Evolutionary conservation across 2,329 filamentous ascomycete species (phyloP), one percentile per base, ranked within the genome.

Genomic region (Cordyceps javanica): DNA sequence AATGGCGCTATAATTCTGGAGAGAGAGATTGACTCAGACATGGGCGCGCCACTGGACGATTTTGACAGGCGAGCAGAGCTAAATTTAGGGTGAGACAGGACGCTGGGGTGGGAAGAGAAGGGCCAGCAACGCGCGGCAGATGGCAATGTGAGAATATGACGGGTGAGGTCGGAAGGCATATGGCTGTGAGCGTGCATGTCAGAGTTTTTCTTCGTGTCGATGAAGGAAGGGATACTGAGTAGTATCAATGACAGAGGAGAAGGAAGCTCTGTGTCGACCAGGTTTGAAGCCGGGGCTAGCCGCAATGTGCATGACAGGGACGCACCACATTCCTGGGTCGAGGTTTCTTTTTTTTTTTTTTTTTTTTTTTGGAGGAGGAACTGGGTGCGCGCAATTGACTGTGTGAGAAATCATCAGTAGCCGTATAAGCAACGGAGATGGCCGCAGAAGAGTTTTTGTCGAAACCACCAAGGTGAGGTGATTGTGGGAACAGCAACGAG

Each of bases 1-100:
- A 57, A 57, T 44, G 45, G 45, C 55, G 46, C 39, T 51, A 57
- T 57, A 28, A 48, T 32, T 57, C 38, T 57, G 46, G 55, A 41
- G 38, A 57, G 55, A 57, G 55, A 57, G 55, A 57, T 57, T 51
- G 55, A 57, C 46, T 57, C 55, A 51, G 46, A 57, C 55, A 57
- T 57, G 36, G 45, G 55, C 55, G 55, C 55, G 46, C 46, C 55
- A 57, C 55, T 39, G 16, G 55, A 23, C 55, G 55, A 57, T 57
- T 57, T 57, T 57, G 55, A 57, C 55, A 57, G 46, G 55, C 45
- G 28, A 21, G 30, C 28, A 51, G 23, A 38, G 45, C 38, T 57
- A 46, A 55, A 46, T 38, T 55, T 46, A 28, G 41, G 13, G 28
- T 6, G 19, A 8, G n/a, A 30, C 13, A 25, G 41, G 19, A 10